A percentile compares a stretch with the other conserved stretches of the same genome.
Conservation (phyloP, 108 stramenopile genomes). For the Cyclotella baltica region DNA sequence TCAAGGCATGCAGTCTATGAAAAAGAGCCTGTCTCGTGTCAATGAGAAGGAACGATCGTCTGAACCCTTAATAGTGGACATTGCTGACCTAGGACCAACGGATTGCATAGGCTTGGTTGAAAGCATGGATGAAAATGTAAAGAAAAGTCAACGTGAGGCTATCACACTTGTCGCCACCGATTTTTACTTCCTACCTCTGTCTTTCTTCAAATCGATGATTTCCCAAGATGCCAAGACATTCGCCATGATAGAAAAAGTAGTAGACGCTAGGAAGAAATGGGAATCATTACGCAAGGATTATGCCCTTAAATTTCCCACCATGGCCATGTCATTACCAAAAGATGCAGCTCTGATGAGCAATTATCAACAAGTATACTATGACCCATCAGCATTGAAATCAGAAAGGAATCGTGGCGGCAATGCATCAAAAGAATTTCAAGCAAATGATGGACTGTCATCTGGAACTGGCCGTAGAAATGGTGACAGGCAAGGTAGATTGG, state of each 20-base stretch:
- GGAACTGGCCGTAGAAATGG: background rate
- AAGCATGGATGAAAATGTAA: conserved; percentile 12
- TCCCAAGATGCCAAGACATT: conserved; percentile 15
- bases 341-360: conserved; percentile 22
- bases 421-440: conserved; percentile 2
- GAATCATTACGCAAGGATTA: conserved; percentile 29
- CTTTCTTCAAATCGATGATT: conserved; percentile 25
- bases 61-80: conserved; percentile 30
- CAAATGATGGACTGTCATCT: background rate
- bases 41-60: background rate
- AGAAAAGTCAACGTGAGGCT: conserved; percentile 20
- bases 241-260: conserved; percentile 32
- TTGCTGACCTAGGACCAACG: conserved; percentile 29
- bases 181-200: conserved; percentile 17
- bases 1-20: background rate
- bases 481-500: background rate
- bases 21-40: background rate
- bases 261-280: conserved; percentile 33
- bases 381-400: background rate
- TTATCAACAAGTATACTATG: conserved; percentile 20
- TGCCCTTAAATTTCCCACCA: conserved; percentile 35
- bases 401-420: background rate
- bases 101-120: conserved; percentile 47
- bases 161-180: conserved; percentile 7
- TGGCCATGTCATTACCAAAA: conserved; percentile 30